Evolutionary conservation across 768 basidiomycete genomes (phyloP).

Genomic region (Rhodotorula diobovata): DNA sequence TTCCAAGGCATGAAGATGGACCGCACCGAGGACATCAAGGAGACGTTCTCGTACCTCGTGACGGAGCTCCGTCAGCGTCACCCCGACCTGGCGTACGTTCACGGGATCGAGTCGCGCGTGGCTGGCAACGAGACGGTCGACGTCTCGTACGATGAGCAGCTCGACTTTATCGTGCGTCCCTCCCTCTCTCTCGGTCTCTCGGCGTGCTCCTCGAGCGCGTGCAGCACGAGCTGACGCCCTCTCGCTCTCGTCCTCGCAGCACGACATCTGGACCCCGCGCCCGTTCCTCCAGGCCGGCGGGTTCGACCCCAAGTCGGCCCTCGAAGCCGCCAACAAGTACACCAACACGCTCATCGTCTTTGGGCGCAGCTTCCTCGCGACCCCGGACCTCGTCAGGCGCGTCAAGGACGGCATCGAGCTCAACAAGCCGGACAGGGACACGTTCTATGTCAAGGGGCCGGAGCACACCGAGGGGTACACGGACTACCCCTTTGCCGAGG

Average conservation of each 20-base stretch:
- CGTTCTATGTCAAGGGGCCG: constrained; percentile 34
- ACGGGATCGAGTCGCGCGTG: constrained; percentile 52
- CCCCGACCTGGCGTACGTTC: constrained; percentile 55
- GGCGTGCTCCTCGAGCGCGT: too few species aligned
- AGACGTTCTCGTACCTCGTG: constrained; percentile 52
- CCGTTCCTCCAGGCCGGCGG: constrained; percentile 32
- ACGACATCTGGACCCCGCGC: constrained; percentile 25
- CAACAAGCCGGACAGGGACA: constrained; percentile 23
- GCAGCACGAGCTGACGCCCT: too few species aligned
- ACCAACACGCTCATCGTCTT: constrained; percentile 29
- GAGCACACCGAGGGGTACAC: constrained; percentile 21
- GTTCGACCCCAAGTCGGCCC: constrained; percentile 2
- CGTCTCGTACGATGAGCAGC: constrained; percentile 36
- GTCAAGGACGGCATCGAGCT: constrained; percentile 18
- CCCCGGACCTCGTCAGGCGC: constrained; percentile 31
- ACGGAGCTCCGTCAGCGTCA: constrained; percentile 52
- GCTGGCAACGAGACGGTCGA: constrained; percentile 19
- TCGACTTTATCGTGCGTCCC: constrained; percentile 33
- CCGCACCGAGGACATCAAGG: constrained; percentile 41
- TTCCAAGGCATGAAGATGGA: constrained; percentile 48
- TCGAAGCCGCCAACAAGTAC: constrained; percentile 4
- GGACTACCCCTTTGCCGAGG: constrained; percentile 28
- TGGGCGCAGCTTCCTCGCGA: constrained; percentile 40
- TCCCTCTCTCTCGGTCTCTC: neutral
- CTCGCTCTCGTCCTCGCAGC: neutral